Evolutionary conservation across 768 basidiomycete genomes (phyloP), one percentile per base, ranked within the genome.

Genomic region (Paxillus rubicundulus): DNA sequence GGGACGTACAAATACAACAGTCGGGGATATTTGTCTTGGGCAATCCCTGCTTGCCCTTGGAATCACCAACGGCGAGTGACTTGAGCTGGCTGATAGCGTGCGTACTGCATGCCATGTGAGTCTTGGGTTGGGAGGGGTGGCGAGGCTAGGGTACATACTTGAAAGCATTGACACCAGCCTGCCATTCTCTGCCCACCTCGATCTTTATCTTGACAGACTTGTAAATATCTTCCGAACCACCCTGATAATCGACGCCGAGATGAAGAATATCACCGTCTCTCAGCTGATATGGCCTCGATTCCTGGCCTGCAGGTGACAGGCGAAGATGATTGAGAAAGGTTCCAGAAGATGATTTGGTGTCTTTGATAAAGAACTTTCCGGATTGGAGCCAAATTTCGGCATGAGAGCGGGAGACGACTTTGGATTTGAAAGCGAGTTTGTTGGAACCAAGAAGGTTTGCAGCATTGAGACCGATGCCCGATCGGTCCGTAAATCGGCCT

Each of bases 161-260:
- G 91, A 97, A 99, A 38, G 85, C 89, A 74, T 98, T 98, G 0
- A 85, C 82, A 0, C 75, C 81, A 2, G 84, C 75, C 68, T 97
- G 93, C 96, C 94, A 98, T 68, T 94, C 94, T 54, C 95, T 74
- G 9, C 84, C 84, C 16, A 98, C 70, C 72, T 99, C 96, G 46
- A 98, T 77, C 58, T 90, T 80, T 67, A 99, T 97, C 81, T 96
- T 98, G 53, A 98, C 92, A 53, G 89, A 92, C 73, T 97, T 89
- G 71, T 96, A 98, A 47, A 96, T 93, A 70, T 98, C 95, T 74
- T 98, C 94, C 7, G 90, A 84, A 0, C 96, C 96, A 6, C 96
- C 96, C 69, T 98, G 95, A 71, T 97, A 99, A 67, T 98, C 95
- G 24, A 98, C 92, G 2, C 96, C 95, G 1, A 98, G 83, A 71